Percentiles rank a stretch among this genome's conserved stretches.
Conservation (phyloP, 768 basidiomycete genomes). For the Mycena indigotica region DNA sequence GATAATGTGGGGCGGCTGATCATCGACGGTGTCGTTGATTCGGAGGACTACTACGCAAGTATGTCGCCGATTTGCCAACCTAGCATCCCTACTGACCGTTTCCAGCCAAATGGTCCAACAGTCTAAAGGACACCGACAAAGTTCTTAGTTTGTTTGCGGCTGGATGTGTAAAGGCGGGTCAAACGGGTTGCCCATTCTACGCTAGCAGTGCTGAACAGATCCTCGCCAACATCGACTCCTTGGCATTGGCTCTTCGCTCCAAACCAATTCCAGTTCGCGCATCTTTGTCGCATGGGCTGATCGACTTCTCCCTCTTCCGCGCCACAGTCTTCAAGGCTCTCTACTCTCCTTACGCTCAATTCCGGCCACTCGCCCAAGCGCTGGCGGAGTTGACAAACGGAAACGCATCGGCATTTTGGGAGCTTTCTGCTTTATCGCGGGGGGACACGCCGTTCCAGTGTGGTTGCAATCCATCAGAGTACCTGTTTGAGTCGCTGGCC, state of each 20-base stretch:
- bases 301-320: conserved; percentile 39
- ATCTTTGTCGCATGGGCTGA: conserved; percentile 33
- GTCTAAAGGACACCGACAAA: conserved; percentile 36
- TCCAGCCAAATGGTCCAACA: conserved; percentile 11
- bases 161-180: conserved; percentile 41
- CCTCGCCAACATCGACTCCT: conserved; percentile 34
- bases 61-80: neutral
- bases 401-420: conserved; percentile 27
- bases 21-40: conserved; percentile 17
- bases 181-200: conserved; percentile 39
- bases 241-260: conserved; percentile 34
- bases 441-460: conserved; percentile 31
- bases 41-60: conserved; percentile 19
- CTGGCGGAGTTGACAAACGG: conserved; percentile 39
- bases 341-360: conserved; percentile 38
- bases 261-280: conserved; percentile 39
- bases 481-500: conserved; percentile 1
- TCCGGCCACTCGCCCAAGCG: conserved; percentile 36
- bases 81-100: neutral
- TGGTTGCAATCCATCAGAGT: conserved; percentile 26
- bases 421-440: conserved; percentile 19
- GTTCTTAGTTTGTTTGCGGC: conserved; percentile 37
- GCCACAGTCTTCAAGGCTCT: conserved; percentile 34
- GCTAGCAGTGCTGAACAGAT: conserved; percentile 37
- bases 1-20: conserved; percentile 18